Evolutionary conservation across 2,329 filamentous ascomycete genomes (phyloP), one percentile per base, ranked within the genome.

Genomic region (Trichoderma afroharzianum): DNA sequence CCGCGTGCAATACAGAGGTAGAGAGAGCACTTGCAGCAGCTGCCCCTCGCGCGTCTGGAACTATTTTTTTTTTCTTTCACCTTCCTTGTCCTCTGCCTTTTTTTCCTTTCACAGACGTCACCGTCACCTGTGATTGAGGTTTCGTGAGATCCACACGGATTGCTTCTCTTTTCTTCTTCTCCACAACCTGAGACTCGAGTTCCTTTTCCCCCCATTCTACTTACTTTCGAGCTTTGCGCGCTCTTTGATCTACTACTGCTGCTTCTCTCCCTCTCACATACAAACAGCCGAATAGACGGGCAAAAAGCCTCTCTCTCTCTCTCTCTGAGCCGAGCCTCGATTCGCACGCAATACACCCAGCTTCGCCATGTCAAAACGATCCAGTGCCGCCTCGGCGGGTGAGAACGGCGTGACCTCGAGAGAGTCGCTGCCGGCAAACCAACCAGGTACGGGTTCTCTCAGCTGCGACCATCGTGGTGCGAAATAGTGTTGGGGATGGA

Each of bases 331-430:
- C n/a, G 28, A 58, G 32, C 24, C 28, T 53, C n/a, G 66, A 50
- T 36, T 30, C 15, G n/a, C n/a, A 8, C n/a, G 47, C 30, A 21
- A 21, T 28, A 21, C 32, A 7, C 24, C 6, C 33, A 11, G 4
- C 33, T 4, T 32, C 47, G 28, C 47, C 77, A 92, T 92, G 90
- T 92, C 90, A 73, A 90, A 89, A 84, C 84, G 90, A 84, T 86
- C 83, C 79, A 80, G 79, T 73, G 82, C 80, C 74, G 83, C 78
- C 72, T 75, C 78, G 28, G 72, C 78, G 18, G 75, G 72, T 55
- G 61, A 69, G 18, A 76, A 76, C 47, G 79, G 78, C 71, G 76
- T 74, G 62, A 72, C 76, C 26, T 72, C 75, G 72, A 83, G 80
- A 73, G 77, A 80, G 68, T 66, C 71, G 33, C 50, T 73, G 70